Evolutionary conservation across 208 protist species (phyloP).

Genomic region (Herpetomonas tarakana): DNA sequence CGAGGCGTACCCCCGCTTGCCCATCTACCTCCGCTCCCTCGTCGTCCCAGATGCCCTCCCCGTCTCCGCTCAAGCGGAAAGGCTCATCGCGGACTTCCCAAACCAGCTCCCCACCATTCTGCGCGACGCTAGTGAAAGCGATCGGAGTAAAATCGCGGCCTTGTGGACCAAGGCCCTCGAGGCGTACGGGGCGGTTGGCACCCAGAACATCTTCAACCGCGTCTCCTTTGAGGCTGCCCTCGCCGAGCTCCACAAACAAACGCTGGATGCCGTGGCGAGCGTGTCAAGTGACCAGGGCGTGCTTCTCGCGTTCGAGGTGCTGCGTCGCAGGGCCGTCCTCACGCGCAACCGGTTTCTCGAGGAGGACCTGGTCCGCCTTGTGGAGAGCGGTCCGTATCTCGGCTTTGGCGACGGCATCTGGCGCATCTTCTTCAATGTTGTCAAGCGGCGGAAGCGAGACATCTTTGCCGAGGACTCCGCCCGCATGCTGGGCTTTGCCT

Average conservation of each 20-base stretch:
- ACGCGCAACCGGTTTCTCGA: conserved; percentile 58
- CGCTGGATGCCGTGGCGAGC: conserved; percentile 15
- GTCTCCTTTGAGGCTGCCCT: conserved; percentile 42
- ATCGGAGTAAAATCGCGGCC: conserved; percentile 17
- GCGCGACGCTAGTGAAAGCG: conserved; percentile 1
- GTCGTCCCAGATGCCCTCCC: conserved; percentile 39
- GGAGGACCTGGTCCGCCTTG: conserved; percentile 41
- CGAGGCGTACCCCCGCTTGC: conserved; percentile 51
- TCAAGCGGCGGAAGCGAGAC: conserved; percentile 33
- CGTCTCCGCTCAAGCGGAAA: conserved; percentile 55
- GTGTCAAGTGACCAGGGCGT: conserved; percentile 30
- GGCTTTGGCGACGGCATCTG: conserved; percentile 67
- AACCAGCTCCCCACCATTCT: conserved; percentile 38
- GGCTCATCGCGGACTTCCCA: conserved; percentile 53
- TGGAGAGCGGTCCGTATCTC: conserved; percentile 44
- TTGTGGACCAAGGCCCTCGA: conserved; percentile 41
- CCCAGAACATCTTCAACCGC: conserved; percentile 49
- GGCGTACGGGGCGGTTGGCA: conserved; percentile 25
- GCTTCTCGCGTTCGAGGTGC: conserved; percentile 64
- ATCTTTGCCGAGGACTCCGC: conserved; percentile 26
- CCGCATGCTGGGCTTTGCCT: conserved; percentile 46
- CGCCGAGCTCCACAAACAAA: conserved; percentile 22
- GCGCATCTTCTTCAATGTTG: conserved; percentile 59
- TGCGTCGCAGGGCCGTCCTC: conserved; percentile 58
- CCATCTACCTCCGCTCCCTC: conserved; percentile 49